These are phyloP conservation scores for Logfia minima DNA, from an alignment of 129 eudicot genomes.

Conservation along the genomic window DNA sequence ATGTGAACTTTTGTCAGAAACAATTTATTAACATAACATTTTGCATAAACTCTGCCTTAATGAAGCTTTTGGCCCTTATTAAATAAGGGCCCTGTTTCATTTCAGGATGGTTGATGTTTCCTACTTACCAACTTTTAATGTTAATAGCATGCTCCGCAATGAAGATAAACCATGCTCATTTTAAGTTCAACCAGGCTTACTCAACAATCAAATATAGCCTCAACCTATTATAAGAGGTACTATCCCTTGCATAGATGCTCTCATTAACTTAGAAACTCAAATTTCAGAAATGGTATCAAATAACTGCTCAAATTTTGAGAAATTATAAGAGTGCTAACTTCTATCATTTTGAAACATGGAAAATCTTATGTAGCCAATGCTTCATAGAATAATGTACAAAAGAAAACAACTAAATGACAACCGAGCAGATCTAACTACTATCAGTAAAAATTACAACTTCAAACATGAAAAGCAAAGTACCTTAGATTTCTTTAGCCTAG, in stretches of 20 bases:
- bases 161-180: constrained; percentile 6
- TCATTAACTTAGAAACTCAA: neutral
- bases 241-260: neutral
- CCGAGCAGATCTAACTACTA: constrained; percentile 8
- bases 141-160: neutral
- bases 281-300: neutral
- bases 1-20: neutral
- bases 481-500: constrained; percentile 93
- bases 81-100: neutral
- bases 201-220: constrained; percentile 14
- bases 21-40: neutral
- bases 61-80: neutral
- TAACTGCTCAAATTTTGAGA: neutral
- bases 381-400: constrained; percentile 4
- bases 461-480: constrained; percentile 32
- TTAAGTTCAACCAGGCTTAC: neutral
- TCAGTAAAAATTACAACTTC: neutral
- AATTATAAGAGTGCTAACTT: neutral
- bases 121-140: neutral
- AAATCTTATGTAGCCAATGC: neutral
- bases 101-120: neutral
- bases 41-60: neutral
- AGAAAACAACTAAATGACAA: neutral
- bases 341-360: neutral
- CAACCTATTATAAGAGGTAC: neutral